Conservation (phyloP, 768 basidiomycete species). For the Gloeopeniophorella convolvens region DNA sequence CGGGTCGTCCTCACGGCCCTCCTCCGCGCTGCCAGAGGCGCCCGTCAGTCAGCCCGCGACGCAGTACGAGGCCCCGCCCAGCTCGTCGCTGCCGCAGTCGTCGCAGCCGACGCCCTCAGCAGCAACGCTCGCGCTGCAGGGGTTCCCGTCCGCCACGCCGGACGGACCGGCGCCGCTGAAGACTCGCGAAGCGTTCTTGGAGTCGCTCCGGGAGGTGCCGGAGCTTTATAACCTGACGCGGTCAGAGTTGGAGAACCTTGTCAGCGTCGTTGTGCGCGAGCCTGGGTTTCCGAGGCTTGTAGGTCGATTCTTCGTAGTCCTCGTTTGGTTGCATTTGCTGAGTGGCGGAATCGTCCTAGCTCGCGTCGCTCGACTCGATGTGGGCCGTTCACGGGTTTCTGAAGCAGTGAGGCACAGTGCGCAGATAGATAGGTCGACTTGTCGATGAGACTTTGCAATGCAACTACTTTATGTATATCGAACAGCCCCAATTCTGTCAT, state of each 20-base stretch:
- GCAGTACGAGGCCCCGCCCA: not conserved
- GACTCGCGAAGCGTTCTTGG: constrained; percentile 25
- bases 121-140: not conserved
- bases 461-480: too few relatives aligned
- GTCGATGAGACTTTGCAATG: too few relatives aligned
- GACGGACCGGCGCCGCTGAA: constrained; percentile 10
- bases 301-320: constrained; percentile 12
- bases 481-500: too few relatives aligned
- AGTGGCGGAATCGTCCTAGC: constrained; percentile 24
- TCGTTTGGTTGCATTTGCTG: not conserved
- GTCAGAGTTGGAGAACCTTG: constrained; percentile 46
- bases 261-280: constrained; percentile 59
- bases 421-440: too few relatives aligned
- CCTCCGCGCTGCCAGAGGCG: not conserved
- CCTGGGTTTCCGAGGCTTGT: constrained; percentile 77
- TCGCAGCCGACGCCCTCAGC: constrained; percentile 4
- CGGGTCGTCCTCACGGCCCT: not conserved
- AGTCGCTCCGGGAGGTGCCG: constrained; percentile 39
- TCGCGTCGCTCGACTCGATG: constrained; percentile 47
- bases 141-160: constrained; percentile 2
- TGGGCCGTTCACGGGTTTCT: constrained; percentile 31
- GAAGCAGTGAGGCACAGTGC: constrained; percentile 13
- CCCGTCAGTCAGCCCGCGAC: not conserved
- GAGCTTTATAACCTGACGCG: constrained; percentile 49
- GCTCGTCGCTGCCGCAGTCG: constrained; percentile 9